Evolutionary conservation across 345 rosid species (phyloP).

Genomic region (Syzygium aqueum): DNA sequence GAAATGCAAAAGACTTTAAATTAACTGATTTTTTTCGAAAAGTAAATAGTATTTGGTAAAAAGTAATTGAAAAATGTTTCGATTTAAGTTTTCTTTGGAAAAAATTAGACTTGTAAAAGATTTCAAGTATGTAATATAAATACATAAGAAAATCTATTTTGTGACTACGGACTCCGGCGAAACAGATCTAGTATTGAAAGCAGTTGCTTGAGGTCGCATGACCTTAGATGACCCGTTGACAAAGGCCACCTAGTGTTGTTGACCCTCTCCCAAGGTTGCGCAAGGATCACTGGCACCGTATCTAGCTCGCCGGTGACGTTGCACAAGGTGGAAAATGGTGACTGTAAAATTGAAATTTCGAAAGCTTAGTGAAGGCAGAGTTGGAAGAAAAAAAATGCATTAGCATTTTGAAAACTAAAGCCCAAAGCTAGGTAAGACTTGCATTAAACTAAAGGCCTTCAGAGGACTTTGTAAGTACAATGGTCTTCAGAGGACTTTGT

Average conservation of each 20-base stretch:
- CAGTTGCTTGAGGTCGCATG: not conserved
- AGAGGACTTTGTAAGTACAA: not conserved
- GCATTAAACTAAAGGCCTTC: not conserved
- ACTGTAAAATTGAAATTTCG: not conserved
- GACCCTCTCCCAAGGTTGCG: not conserved
- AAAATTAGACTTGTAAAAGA: not conserved
- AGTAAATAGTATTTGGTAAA: not conserved
- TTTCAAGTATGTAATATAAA: not conserved
- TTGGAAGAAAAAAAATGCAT: not conserved
- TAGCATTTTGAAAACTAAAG: not conserved
- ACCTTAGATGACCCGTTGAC: not conserved
- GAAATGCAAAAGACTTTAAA: not conserved
- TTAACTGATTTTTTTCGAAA: not conserved
- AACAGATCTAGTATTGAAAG: accelerated
- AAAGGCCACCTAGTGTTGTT: accelerated
- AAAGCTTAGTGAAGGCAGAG: not conserved
- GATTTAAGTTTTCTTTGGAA: not conserved
- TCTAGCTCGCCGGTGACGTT: not conserved
- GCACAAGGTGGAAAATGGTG: not conserved
- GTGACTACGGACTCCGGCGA: accelerated
- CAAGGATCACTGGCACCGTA: too few relatives aligned
- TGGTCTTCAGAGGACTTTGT: too few relatives aligned
- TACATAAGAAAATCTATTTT: not conserved
- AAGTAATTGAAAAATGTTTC: not conserved
- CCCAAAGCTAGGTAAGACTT: not conserved